A percentile compares a stretch with the other conserved stretches of the same genome.
Conservation (phyloP, 257 asterid species). For the Nicotiana otophora region DNA sequence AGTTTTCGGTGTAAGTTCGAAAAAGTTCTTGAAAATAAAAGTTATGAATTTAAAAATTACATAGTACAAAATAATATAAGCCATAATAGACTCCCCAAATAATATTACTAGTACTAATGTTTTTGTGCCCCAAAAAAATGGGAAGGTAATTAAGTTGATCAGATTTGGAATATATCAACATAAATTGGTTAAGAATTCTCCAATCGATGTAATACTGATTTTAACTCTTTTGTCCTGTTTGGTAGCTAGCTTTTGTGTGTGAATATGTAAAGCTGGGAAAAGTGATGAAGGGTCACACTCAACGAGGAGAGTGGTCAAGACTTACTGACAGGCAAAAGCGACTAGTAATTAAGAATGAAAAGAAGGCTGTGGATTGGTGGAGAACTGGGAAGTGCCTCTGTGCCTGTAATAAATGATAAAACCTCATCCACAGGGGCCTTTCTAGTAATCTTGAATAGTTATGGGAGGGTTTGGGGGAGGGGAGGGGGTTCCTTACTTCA, state of each 20-base stretch:
- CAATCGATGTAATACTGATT: too few relatives aligned
- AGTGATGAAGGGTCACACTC: not conserved
- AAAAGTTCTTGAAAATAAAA: too few relatives aligned
- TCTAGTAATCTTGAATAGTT: too few relatives aligned
- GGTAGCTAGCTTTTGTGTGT: not conserved
- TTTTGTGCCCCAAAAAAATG: too few relatives aligned
- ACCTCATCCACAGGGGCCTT: not conserved
- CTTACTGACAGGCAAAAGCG: not conserved
- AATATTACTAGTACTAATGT: too few relatives aligned
- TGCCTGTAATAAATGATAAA: not conserved
- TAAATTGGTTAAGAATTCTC: not conserved
- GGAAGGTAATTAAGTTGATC: too few relatives aligned
- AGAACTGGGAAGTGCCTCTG: not conserved
- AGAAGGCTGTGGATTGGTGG: not conserved
- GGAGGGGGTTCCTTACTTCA: too few relatives aligned
- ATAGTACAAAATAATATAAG: too few relatives aligned
- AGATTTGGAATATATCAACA: not conserved
- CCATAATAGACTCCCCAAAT: too few relatives aligned
- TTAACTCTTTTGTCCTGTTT: not conserved
- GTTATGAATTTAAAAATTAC: too few relatives aligned
- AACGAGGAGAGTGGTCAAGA: not conserved
- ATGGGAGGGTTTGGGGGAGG: too few relatives aligned
- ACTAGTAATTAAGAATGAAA: not conserved
- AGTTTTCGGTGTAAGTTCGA: too few relatives aligned
- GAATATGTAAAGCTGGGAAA: not conserved